A percentile compares a stretch with the other conserved stretches of the same genome.
Conservation (phyloP, 768 basidiomycete species). For the Leccinum olivaceopallidum region DNA sequence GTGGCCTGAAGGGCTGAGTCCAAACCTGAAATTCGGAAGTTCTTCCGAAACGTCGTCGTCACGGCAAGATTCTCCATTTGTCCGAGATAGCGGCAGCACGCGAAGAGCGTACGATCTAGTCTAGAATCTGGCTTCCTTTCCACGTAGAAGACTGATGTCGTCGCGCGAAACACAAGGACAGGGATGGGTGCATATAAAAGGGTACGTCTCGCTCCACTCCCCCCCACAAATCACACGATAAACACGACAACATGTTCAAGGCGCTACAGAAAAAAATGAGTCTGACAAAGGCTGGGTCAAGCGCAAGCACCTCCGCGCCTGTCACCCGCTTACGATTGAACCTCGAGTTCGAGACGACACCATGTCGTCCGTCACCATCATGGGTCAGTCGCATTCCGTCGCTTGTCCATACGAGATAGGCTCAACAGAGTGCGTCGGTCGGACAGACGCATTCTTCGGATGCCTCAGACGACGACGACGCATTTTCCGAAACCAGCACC, state of each 20-base stretch:
- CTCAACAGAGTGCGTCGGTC: background rate
- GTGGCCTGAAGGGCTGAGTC: background rate
- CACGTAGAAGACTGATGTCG: background rate
- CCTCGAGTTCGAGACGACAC: background rate
- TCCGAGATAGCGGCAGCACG: background rate
- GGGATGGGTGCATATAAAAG: background rate
- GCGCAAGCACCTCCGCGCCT: background rate
- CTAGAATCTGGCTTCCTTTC: background rate
- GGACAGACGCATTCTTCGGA: background rate
- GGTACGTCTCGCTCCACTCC: background rate
- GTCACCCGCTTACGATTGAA: background rate
- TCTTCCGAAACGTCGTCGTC: background rate
- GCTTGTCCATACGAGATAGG: background rate
- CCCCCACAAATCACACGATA: background rate
- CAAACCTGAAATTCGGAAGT: background rate
- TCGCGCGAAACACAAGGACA: background rate
- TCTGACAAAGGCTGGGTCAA: background rate
- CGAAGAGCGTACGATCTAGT: background rate
- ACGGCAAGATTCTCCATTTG: background rate
- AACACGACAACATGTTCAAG: background rate
- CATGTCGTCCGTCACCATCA: background rate
- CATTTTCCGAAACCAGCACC: constrained; percentile 17
- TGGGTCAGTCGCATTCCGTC: background rate
- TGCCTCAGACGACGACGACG: background rate
- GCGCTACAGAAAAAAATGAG: background rate